Conservation (phyloP, 805 yeast genomes). For the Maudiozyma saulgeensis region DNA sequence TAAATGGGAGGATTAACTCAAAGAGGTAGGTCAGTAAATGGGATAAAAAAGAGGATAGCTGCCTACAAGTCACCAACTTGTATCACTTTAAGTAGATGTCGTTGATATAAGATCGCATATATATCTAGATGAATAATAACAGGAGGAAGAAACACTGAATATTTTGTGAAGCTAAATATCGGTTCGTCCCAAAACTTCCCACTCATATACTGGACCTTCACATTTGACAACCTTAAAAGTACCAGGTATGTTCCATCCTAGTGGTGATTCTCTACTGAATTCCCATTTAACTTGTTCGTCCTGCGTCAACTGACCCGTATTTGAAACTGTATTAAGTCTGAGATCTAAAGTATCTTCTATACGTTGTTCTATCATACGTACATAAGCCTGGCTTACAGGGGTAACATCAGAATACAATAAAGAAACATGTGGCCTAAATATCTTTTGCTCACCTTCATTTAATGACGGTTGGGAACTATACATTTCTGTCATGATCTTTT, state of each 20-base stretch:
- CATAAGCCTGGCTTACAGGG: conserved; percentile 59
- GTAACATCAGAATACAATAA: conserved; percentile 55
- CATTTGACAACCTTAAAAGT: conserved; percentile 53
- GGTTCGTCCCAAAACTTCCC: conserved; percentile 51
- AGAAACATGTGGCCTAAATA: conserved; percentile 66
- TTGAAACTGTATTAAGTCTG: conserved; percentile 8
- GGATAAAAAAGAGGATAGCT: too few species aligned
- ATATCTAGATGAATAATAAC: too few species aligned
- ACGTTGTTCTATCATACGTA: conserved; percentile 53
- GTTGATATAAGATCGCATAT: too few species aligned
- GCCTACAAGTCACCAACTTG: too few species aligned
- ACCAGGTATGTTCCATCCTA: conserved; percentile 59
- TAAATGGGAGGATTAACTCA: too few species aligned
- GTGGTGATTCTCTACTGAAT: conserved; percentile 10
- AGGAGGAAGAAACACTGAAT: too few species aligned
- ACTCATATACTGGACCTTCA: conserved; percentile 60
- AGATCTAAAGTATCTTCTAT: conserved; percentile 55
- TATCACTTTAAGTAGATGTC: too few species aligned
- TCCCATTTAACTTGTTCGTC: conserved; percentile 19
- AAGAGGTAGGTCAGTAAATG: too few species aligned
- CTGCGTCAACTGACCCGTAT: conserved; percentile 4
- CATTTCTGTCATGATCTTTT: conserved; percentile 43
- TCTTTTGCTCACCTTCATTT: conserved; percentile 32
- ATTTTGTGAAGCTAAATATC: conserved; percentile 9
- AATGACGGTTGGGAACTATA: conserved; percentile 32